Evolutionary conservation across 257 asterid species (phyloP).

Genomic region (Rubia yunnanensis): DNA sequence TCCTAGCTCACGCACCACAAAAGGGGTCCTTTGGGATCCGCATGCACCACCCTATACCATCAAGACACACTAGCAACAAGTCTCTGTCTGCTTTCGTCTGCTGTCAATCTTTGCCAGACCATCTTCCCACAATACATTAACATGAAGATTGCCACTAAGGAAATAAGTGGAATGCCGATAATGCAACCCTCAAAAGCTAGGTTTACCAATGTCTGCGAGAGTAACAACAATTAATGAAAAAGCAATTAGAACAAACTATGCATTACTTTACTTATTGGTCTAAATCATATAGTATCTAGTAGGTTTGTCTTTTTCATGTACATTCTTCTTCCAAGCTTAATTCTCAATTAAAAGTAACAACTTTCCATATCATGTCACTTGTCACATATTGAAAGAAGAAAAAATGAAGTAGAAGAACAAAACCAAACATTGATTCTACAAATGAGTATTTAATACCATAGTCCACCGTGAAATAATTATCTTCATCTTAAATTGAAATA

Average conservation of each 20-base stretch:
- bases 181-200: conserved; percentile 81
- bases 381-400: background rate
- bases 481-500: background rate
- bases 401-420: background rate
- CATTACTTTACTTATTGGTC: background rate
- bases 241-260: conserved; percentile 4
- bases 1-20: background rate
- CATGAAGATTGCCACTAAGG: conserved; percentile 41
- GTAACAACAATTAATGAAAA: conserved; percentile 15
- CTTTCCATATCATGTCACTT: background rate
- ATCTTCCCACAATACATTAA: conserved; percentile 59
- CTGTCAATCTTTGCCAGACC: conserved; percentile 59
- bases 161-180: conserved; percentile 72
- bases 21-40: background rate
- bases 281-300: background rate
- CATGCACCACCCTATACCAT: background rate
- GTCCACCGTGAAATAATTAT: background rate
- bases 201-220: conserved; percentile 62
- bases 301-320: background rate
- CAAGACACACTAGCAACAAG: background rate
- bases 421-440: background rate
- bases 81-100: conserved; percentile 31
- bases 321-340: background rate
- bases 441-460: background rate
- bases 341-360: background rate